These are phyloP conservation scores for Leccinellum luteum DNA, from an alignment of 768 basidiomycete genomes.

Conservation along the genomic window DNA sequence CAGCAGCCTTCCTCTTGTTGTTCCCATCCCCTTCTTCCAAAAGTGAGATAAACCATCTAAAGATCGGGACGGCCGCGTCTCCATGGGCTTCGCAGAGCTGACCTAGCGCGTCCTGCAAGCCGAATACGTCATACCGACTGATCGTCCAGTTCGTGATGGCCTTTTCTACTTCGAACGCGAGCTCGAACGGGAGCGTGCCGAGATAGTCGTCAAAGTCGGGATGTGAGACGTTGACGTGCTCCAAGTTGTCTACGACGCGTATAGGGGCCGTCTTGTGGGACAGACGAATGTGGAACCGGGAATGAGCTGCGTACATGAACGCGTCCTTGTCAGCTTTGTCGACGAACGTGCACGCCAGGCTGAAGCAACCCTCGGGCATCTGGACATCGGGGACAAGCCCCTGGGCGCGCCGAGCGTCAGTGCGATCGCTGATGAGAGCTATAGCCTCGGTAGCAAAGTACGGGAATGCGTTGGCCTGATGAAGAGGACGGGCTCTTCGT, in stretches of 20 bases:
- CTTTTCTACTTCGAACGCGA: conserved; percentile 41
- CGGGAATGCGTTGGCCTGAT: conserved; percentile 35
- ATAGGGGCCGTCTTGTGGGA: conserved; percentile 6
- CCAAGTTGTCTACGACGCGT: conserved; percentile 10
- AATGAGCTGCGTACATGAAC: conserved; percentile 26
- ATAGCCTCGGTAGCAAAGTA: conserved; percentile 16
- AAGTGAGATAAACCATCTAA: conserved; percentile 17
- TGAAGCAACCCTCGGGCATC: conserved; percentile 30
- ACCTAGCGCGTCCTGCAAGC: conserved; percentile 18
- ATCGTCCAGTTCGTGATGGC: conserved; percentile 31
- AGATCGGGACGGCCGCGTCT: conserved; percentile 22
- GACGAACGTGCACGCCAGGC: conserved; percentile 30
- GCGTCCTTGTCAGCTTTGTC: conserved; percentile 24
- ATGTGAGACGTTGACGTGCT: not conserved
- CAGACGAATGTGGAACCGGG: conserved; percentile 21
- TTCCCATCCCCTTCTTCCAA: conserved; percentile 15
- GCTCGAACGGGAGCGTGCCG: conserved; percentile 27
- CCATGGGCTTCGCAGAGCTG: conserved; percentile 17
- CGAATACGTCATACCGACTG: conserved; percentile 18
- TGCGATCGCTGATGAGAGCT: not conserved
- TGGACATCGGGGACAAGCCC: conserved; percentile 25
- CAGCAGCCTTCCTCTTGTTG: not conserved
- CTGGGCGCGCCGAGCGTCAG: conserved; percentile 18
- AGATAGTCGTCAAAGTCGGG: conserved; percentile 24
- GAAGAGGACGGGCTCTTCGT: conserved; percentile 25